A percentile compares a stretch with the other conserved stretches of the same genome.
phyloP scores from a whole-genome alignment of 2,329 filamentous ascomycete species.

The Penicillium brevicompactum region DNA sequence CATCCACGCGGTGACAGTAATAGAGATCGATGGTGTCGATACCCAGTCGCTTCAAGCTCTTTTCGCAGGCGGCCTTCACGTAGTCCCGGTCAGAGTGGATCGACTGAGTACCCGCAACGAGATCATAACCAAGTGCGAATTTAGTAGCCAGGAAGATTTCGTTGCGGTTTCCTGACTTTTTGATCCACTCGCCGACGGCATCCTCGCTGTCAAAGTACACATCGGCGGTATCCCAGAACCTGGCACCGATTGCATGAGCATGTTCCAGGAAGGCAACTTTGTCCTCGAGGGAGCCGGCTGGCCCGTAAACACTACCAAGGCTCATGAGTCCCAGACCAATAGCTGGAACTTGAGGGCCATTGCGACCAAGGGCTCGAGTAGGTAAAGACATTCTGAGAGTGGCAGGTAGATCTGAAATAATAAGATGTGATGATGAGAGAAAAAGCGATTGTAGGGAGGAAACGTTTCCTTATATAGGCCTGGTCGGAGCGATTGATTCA shows the following conservation, averaged over 20 bases:
- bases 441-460: background rate
- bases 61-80: conserved; percentile 37
- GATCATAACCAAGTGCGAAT: conserved; percentile 29
- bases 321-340: conserved; percentile 26
- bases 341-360: conserved; percentile 20
- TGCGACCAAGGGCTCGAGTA: conserved; percentile 11
- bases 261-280: conserved; percentile 27
- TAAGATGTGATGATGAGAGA: background rate
- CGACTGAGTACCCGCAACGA: background rate
- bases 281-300: conserved; percentile 10
- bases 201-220: conserved; percentile 33
- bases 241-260: conserved; percentile 28
- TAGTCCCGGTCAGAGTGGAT: conserved; percentile 42
- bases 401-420: background rate
- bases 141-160: conserved; percentile 46
- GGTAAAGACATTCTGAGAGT: conserved; percentile 6
- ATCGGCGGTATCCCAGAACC: conserved; percentile 36
- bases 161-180: conserved; percentile 36
- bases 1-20: conserved; percentile 49
- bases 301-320: conserved; percentile 17
- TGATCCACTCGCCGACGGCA: conserved; percentile 41
- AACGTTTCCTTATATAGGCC: conserved; percentile 4
- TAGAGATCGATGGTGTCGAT: conserved; percentile 46
- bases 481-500: background rate
- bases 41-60: conserved; percentile 39